Evolutionary conservation across 805 yeast species (phyloP), one percentile per base, ranked within the genome.

Genomic region (Lipomyces chichibuensis): DNA sequence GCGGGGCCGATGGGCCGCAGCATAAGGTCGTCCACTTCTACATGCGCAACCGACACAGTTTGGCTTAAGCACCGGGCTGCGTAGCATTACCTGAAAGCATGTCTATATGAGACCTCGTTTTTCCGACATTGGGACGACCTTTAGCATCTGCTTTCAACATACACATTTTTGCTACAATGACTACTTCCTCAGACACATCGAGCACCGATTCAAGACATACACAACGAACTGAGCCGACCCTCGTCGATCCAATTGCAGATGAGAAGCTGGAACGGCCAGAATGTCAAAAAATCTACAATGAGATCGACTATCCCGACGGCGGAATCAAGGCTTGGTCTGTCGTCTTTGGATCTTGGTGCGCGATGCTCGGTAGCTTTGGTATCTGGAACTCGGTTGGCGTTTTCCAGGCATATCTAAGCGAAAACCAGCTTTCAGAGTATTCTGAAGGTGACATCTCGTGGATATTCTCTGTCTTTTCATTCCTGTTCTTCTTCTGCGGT

Each of bases 361-460:
- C 91, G 2, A 77, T 86, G 67, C 75, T 85, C 6, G 83, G 84
- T 55, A 81, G 85, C 3, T 85, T 88, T 74, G 96, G 96, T 1
- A 70, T 89, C 35, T 80, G 87, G 77, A 89, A 89, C 74, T 62
- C 72, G 35, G 37, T 84, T 13, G 92, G 92, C 63, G 88, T 87
- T 0, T 80, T 89, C 52, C 90, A 89, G 75, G 85, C 90, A 0
- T 88, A 86, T 74, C 82, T 89, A 1, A 77, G 85, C 2, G 75
- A 77, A 20, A 83, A 88, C 73, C 87, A 86, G 67, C 79, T 89
- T 65, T 73, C 74, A 6, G 70, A 80, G 43, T 75, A 81, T 27
- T 75, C 83, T 17, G 80, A 85, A 17, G 80, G 87, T 25, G 75
- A 84, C 2, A 80, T 88, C 3, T 85, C 91, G 0, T 90, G 94